Conservation (phyloP, 805 yeast species). For the Ogataea neopini region DNA sequence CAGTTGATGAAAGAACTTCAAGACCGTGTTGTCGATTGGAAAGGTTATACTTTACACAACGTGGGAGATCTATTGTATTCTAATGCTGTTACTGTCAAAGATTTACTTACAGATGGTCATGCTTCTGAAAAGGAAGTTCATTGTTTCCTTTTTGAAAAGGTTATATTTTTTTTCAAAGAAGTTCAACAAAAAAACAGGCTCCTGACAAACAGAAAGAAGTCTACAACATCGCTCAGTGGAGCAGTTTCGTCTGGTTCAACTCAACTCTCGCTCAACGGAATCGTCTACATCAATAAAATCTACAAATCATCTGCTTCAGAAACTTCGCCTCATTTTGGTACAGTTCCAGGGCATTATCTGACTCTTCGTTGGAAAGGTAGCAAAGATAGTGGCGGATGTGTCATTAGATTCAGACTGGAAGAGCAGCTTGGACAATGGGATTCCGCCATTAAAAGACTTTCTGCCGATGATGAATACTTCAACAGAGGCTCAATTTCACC, state of each 20-base stretch:
- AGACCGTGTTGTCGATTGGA: constrained; percentile 86
- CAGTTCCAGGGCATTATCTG: constrained; percentile 54
- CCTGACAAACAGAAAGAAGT: constrained; percentile 48
- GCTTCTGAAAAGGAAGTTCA: constrained; percentile 83
- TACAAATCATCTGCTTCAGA: constrained; percentile 33
- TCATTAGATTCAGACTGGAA: constrained; percentile 79
- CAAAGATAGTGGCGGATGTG: constrained; percentile 82
- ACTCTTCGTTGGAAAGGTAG: constrained; percentile 82
- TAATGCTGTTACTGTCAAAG: constrained; percentile 69
- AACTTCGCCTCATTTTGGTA: constrained; percentile 29
- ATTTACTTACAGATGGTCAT: constrained; percentile 48
- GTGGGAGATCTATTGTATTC: constrained; percentile 85
- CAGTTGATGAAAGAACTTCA: constrained; percentile 66
- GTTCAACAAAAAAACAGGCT: constrained; percentile 49
- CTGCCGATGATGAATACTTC: constrained; percentile 27
- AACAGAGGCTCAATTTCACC: constrained; percentile 11
- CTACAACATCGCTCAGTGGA: constrained; percentile 40
- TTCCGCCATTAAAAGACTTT: constrained; percentile 53
- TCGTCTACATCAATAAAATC: constrained; percentile 32
- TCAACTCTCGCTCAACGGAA: constrained; percentile 33
- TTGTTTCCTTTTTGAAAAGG: constrained; percentile 80
- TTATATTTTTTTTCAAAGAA: constrained; percentile 65
- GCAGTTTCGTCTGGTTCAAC: constrained; percentile 12
- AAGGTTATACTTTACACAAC: constrained; percentile 74
- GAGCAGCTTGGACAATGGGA: constrained; percentile 87